phyloP scores from a whole-genome alignment of 2,329 filamentous ascomycete species.

The Lasiodiplodia sp. region DNA sequence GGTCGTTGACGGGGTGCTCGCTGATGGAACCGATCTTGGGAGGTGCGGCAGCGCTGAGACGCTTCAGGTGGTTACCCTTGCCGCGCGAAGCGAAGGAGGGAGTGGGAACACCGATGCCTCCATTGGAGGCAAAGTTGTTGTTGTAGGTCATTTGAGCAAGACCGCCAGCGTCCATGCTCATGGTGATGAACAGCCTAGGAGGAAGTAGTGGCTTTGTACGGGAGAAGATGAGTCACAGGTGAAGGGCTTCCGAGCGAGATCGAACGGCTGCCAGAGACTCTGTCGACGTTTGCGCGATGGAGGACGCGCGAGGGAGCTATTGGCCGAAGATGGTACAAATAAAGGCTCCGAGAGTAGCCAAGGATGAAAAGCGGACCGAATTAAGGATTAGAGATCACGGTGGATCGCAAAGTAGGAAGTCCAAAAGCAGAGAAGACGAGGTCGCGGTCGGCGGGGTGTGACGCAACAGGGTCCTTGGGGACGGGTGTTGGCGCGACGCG shows the following conservation, averaged over 20 bases:
- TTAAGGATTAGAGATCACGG: conserved; percentile 30
- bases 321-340: conserved; percentile 21
- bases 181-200: conserved; percentile 40
- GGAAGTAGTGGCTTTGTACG: conserved; percentile 35
- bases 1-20: conserved; percentile 60
- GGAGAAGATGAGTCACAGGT: conserved; percentile 37
- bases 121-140: conserved; percentile 65
- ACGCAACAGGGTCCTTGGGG: conserved; percentile 23
- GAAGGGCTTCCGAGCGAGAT: conserved; percentile 1
- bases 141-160: conserved; percentile 98
- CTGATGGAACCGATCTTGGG: conserved; percentile 73
- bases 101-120: conserved; percentile 75
- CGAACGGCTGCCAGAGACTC: conserved; percentile 31
- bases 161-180: conserved; percentile 93
- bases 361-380: conserved; percentile 16
- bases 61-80: conserved; percentile 88
- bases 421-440: conserved; percentile 16
- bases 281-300: conserved; percentile 16
- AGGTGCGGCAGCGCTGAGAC: conserved; percentile 78
- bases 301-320: neutral
- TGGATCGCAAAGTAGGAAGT: conserved; percentile 22
- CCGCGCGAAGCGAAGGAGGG: conserved; percentile 85
- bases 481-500: conserved; percentile 4
- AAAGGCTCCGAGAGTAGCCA: conserved; percentile 12
- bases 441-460: conserved; percentile 16